Evolutionary conservation across 1,284 basidiomycete genomes (phyloP), one percentile per base, ranked within the genome.

Genomic region (Quambalaria eucalypti): DNA sequence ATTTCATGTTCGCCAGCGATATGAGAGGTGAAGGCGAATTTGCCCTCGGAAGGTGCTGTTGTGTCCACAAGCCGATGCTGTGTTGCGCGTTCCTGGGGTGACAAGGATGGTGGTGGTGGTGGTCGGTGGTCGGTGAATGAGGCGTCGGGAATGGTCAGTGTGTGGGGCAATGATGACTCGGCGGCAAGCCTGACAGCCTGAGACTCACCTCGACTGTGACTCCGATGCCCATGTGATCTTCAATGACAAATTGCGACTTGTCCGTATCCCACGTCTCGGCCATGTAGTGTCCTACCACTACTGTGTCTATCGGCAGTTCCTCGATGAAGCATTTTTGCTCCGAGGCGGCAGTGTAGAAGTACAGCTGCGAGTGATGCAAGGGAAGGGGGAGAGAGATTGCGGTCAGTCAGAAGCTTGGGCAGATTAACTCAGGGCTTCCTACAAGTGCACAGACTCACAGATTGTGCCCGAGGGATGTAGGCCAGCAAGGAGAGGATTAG

Each of bases 1-100:
- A 99, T 95, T 54, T 88, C 85, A 78, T 99, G 95, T 79, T 96
- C 92, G 52, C 92, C 93, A 54, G 91, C 83, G 62, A 93, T 90
- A 77, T 96, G 90, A 2, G 90, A 92, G 19, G 93, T 95, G 75
- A 98, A 98, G 0, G 93, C 97, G 78, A 98, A 98, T 61, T 85
- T 85, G 48, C 93, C 88, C 54, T 95, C 87, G 6, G 85, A 80
- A 5, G 90, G 87, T 0, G 93, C 95, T 16, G 85, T 85, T 2
- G 90, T 91, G 68, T 87, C 87, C 39, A 90, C 90, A 28, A 75
- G 64, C 23, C 65, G 42, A 48, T 75, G 73, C 25, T 68, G 60
- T 25, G 64, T 62, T 16, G 58, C 55, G 40, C 63, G 56, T 51
- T 68, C 66, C 33, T 60, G 60, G 1, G 19, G 0, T 28, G 6